phyloP scores from a whole-genome alignment of 257 asterid genomes.

The Leptodermis oblonga region DNA sequence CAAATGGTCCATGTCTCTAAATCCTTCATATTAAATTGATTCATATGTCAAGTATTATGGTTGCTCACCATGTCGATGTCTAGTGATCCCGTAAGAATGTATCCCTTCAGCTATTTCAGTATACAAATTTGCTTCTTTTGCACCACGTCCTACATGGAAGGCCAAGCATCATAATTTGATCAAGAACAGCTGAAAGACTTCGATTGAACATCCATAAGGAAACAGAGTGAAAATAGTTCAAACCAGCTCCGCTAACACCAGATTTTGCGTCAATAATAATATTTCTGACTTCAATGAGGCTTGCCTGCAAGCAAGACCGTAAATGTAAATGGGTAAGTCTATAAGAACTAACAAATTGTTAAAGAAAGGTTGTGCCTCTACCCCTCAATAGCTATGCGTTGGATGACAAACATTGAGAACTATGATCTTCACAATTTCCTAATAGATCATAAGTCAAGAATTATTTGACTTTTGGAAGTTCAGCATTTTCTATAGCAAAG shows the following conservation, averaged over 20 bases:
- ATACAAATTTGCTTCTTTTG: slow-evolving; percentile 90
- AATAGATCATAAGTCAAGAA: too few relatives aligned
- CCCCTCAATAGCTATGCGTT: background rate
- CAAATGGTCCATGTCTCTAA: background rate
- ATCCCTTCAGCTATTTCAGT: slow-evolving; percentile 98
- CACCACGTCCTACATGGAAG: slow-evolving; percentile 69
- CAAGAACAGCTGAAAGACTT: slow-evolving; percentile 7
- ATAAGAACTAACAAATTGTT: background rate
- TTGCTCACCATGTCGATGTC: slow-evolving; percentile 89
- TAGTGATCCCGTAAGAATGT: slow-evolving; percentile 79
- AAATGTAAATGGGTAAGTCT: background rate
- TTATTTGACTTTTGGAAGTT: too few relatives aligned
- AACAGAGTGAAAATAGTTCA: slow-evolving; percentile 18
- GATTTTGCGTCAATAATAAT: slow-evolving; percentile 92
- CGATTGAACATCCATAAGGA: background rate
- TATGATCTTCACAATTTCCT: background rate
- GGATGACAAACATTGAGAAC: background rate
- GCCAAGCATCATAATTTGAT: slow-evolving; percentile 18
- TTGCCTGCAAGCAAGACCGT: slow-evolving; percentile 54
- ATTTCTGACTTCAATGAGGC: slow-evolving; percentile 64
- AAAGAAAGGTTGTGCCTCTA: background rate
- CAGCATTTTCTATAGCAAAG: background rate
- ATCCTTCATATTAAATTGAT: background rate
- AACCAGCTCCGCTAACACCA: slow-evolving; percentile 99
- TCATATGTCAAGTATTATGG: background rate